A percentile compares a stretch with the other conserved stretches of the same genome.
phyloP scores from a whole-genome alignment of 2,329 filamentous ascomycete genomes.

The Colletotrichum lindemuthianum region DNA sequence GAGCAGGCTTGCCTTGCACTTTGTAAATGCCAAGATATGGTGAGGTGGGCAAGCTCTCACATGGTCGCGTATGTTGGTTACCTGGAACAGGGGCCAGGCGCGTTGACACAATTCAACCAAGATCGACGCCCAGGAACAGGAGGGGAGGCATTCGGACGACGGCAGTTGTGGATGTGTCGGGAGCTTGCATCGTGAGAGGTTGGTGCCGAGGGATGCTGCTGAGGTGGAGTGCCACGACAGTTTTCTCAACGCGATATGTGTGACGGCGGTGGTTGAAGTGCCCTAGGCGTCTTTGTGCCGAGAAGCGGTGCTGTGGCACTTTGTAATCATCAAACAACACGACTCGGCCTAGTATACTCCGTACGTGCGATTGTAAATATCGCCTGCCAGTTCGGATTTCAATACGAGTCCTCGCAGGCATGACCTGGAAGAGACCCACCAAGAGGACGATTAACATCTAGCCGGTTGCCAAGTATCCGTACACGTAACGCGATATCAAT shows the following conservation, averaged over 20 bases:
- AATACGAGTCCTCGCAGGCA: conserved; percentile 1
- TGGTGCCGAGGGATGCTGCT: not conserved
- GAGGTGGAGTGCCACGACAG: not conserved
- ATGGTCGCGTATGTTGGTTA: not conserved
- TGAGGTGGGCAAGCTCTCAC: not conserved
- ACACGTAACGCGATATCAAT: not conserved
- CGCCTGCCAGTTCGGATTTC: not conserved
- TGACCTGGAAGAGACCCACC: conserved; percentile 9
- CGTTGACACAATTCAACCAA: conserved; percentile 23
- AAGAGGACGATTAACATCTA: conserved; percentile 13
- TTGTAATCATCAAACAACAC: too few relatives aligned
- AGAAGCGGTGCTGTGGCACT: too few relatives aligned
- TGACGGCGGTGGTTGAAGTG: not conserved
- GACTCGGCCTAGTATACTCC: too few relatives aligned
- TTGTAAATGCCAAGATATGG: not conserved
- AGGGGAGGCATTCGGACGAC: conserved; percentile 27
- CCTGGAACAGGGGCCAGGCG: conserved; percentile 4
- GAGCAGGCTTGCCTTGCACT: not conserved
- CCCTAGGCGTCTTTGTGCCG: not conserved
- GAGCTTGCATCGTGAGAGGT: not conserved
- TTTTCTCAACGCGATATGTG: not conserved
- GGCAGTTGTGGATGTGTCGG: not conserved
- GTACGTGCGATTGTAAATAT: too few relatives aligned
- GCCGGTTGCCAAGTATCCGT: not conserved
- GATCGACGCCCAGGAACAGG: conserved; percentile 22